Evolutionary conservation across 331 rosid species (phyloP).

Genomic region (Erythrophleum ivorense): DNA sequence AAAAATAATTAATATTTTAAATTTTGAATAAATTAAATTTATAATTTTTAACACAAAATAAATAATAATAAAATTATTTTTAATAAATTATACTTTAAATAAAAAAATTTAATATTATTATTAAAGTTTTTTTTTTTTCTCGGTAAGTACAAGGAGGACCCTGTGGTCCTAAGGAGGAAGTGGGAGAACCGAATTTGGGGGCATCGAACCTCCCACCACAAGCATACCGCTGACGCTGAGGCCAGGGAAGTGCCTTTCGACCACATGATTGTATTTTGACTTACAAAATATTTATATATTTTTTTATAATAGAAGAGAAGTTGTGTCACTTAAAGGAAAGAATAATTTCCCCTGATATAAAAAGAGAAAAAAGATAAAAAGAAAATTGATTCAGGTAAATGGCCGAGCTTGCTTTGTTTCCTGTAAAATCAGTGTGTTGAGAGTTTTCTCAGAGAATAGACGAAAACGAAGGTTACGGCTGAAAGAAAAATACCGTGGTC

Average conservation of each 20-base stretch:
- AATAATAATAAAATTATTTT: background rate
- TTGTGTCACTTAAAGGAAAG: background rate
- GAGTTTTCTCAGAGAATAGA: background rate
- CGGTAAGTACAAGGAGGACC: background rate
- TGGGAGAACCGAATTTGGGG: background rate
- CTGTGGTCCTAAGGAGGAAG: background rate
- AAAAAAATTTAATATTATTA: background rate
- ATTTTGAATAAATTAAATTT: too few species aligned
- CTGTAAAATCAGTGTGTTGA: background rate
- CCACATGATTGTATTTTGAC: too few species aligned
- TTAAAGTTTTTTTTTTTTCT: background rate
- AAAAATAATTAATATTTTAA: too few species aligned
- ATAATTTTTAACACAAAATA: background rate
- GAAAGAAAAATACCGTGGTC: constrained; percentile 52
- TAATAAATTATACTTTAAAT: background rate
- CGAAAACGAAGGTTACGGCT: background rate
- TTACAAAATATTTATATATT: background rate
- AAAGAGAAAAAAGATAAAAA: too few species aligned
- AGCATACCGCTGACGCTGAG: background rate
- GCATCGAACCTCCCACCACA: background rate
- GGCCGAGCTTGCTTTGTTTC: background rate
- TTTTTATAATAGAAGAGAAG: background rate
- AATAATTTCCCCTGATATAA: background rate
- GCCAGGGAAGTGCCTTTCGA: background rate
- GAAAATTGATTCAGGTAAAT: background rate